Evolutionary conservation across 805 yeast genomes (phyloP).

Genomic region (Debaryomyces castellii): DNA sequence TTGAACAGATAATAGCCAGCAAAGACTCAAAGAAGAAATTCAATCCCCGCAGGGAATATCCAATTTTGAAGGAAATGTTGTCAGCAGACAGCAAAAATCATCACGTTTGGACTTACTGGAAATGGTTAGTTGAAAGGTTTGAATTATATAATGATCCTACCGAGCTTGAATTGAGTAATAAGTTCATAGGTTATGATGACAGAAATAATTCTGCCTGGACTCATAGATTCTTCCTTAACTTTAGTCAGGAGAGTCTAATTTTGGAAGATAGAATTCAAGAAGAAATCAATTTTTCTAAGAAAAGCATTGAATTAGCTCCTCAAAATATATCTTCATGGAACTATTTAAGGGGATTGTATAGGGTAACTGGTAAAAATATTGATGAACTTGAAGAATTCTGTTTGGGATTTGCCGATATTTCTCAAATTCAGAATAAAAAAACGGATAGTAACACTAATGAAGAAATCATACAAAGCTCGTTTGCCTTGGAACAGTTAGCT

Average conservation of each 20-base stretch:
- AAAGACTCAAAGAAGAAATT: constrained; percentile 19
- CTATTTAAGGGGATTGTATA: constrained; percentile 63
- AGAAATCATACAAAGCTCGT: constrained; percentile 43
- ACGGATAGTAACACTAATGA: constrained; percentile 16
- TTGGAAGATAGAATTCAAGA: constrained; percentile 19
- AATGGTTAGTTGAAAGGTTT: constrained; percentile 72
- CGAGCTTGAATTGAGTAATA: constrained; percentile 54
- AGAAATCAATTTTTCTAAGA: constrained; percentile 57
- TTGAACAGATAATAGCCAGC: constrained; percentile 33
- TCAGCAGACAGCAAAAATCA: constrained; percentile 85
- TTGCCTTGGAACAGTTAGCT: constrained; percentile 65
- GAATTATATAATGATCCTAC: constrained; percentile 39
- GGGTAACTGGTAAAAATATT: constrained; percentile 23
- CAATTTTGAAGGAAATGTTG: constrained; percentile 65
- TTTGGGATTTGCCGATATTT: constrained; percentile 32
- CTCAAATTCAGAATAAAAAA: constrained; percentile 10
- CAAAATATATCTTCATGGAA: constrained; percentile 88
- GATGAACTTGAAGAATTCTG: constrained; percentile 47
- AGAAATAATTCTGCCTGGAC: constrained; percentile 94
- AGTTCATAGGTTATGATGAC: constrained; percentile 58
- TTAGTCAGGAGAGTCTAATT: constrained; percentile 16
- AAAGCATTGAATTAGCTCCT: constrained; percentile 59
- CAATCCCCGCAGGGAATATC: constrained; percentile 56
- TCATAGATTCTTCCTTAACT: constrained; percentile 66
- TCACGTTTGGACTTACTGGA: constrained; percentile 93